Conservation (phyloP, 2,329 filamentous ascomycete genomes). For the Madurella mycetomatis region DNA sequence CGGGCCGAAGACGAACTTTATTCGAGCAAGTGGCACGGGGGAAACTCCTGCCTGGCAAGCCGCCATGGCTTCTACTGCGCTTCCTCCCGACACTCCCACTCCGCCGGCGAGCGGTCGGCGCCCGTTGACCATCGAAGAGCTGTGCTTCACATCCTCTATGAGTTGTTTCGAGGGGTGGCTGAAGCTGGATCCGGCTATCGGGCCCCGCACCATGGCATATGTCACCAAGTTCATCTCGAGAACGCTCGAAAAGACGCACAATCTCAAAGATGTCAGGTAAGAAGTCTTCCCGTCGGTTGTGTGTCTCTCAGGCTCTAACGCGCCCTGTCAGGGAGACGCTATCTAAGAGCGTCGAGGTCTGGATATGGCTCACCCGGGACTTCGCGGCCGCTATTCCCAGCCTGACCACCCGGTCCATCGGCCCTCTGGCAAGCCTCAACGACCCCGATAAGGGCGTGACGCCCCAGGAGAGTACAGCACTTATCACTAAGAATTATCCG, state of each 20-base stretch:
- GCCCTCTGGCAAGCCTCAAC: conserved; percentile 49
- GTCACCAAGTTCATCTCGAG: conserved; percentile 55
- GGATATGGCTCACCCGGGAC: conserved; percentile 60
- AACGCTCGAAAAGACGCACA: conserved; percentile 61
- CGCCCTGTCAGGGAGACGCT: conserved; percentile 47
- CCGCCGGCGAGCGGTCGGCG: conserved; percentile 3
- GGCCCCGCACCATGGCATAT: conserved; percentile 50
- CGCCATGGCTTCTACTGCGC: conserved; percentile 5
- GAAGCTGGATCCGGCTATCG: conserved; percentile 53
- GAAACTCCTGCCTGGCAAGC: not conserved
- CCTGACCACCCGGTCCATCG: conserved; percentile 56
- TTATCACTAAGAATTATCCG: conserved; percentile 60
- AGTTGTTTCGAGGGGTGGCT: conserved; percentile 60
- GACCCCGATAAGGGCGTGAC: conserved; percentile 53
- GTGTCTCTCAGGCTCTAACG: not conserved
- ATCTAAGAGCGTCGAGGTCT: conserved; percentile 59
- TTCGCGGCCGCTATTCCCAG: conserved; percentile 58
- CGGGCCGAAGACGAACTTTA: no score
- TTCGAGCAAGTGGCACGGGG: no score
- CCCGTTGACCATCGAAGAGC: conserved; percentile 54
- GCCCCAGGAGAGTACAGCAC: conserved; percentile 57
- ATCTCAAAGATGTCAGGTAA: conserved; percentile 55
- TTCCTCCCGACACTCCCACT: conserved; percentile 7
- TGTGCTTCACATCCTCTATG: conserved; percentile 56
- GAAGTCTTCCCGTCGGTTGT: conserved; percentile 8